These are phyloP conservation scores for Didymella pinodella DNA, from an alignment of 2,329 filamentous ascomycete species.

Conservation along the genomic window DNA sequence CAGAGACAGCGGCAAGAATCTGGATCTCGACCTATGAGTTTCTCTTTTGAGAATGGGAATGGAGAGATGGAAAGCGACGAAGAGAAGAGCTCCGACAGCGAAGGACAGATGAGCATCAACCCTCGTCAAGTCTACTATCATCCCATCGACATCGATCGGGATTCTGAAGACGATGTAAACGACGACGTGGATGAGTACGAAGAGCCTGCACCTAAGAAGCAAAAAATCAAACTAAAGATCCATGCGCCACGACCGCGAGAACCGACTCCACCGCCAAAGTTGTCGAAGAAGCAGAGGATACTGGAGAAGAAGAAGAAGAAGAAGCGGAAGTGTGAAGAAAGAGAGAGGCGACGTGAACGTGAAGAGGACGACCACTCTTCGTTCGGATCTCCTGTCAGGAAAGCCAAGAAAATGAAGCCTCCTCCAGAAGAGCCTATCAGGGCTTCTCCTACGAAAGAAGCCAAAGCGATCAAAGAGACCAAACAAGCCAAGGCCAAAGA, in stretches of 20 bases:
- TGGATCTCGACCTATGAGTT: conserved; percentile 69
- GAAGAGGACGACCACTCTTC: conserved; percentile 39
- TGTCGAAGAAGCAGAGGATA: conserved; percentile 36
- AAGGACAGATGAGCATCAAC: conserved; percentile 44
- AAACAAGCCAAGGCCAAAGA: conserved; percentile 1
- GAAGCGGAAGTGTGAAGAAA: conserved; percentile 32
- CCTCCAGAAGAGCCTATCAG: conserved; percentile 16
- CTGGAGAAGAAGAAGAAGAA: conserved; percentile 39
- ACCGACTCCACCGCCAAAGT: conserved; percentile 25
- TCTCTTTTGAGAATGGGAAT: conserved; percentile 72
- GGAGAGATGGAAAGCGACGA: conserved; percentile 63
- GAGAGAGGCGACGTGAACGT: conserved; percentile 2
- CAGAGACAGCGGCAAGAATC: conserved; percentile 59
- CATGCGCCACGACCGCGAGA: conserved; percentile 29
- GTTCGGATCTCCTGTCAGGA: conserved; percentile 41
- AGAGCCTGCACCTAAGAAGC: conserved; percentile 47
- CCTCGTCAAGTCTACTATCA: conserved; percentile 46
- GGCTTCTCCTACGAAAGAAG: conserved; percentile 25
- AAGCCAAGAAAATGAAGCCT: conserved; percentile 41
- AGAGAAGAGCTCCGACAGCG: conserved; percentile 46
- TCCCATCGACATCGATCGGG: conserved; percentile 36
- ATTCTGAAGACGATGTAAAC: conserved; percentile 39
- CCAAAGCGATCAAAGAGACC: conserved; percentile 16
- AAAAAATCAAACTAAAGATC: conserved; percentile 43
- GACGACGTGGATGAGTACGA: conserved; percentile 51